Evolutionary conservation across 2,329 filamentous ascomycete genomes (phyloP).

Genomic region (Talaromyces amestolkiae): DNA sequence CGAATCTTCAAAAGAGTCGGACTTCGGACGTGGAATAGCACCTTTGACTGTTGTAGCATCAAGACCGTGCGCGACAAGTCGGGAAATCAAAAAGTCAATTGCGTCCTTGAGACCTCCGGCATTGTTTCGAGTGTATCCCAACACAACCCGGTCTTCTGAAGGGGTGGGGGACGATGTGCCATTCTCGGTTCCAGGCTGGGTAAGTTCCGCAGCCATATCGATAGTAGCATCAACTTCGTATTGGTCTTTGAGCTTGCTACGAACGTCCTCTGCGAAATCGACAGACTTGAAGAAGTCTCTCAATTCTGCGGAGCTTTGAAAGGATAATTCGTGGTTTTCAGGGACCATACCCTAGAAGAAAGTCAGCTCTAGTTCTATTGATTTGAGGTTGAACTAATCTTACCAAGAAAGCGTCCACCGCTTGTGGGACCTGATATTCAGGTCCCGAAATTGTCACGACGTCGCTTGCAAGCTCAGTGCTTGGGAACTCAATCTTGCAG

Average conservation of each 20-base stretch:
- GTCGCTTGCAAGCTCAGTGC: conserved; percentile 94
- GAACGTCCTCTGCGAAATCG: conserved; percentile 76
- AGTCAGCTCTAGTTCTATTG: background rate
- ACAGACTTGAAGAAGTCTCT: conserved; percentile 77
- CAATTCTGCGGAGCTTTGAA: conserved; percentile 72
- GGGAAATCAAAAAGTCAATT: conserved; percentile 86
- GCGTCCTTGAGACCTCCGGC: conserved; percentile 92
- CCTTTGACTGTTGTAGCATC: conserved; percentile 85
- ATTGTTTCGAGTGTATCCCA: conserved; percentile 93
- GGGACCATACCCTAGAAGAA: conserved; percentile 82
- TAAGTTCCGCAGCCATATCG: conserved; percentile 46
- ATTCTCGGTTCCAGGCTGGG: conserved; percentile 33
- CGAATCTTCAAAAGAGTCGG: conserved; percentile 96
- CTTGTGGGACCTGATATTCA: conserved; percentile 96
- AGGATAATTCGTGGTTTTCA: conserved; percentile 86
- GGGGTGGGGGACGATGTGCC: conserved; percentile 43
- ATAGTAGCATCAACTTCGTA: conserved; percentile 87
- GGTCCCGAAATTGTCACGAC: conserved; percentile 93
- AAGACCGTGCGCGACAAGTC: conserved; percentile 84
- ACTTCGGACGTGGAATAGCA: conserved; percentile 95
- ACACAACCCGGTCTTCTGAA: conserved; percentile 59
- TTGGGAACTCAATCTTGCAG: conserved; percentile 98
- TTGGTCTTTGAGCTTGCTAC: conserved; percentile 81
- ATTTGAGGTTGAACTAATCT: conserved; percentile 24
- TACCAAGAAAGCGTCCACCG: conserved; percentile 90